Conservation (phyloP, 2,329 filamentous ascomycete species). For the Cryphonectria parasitica region DNA sequence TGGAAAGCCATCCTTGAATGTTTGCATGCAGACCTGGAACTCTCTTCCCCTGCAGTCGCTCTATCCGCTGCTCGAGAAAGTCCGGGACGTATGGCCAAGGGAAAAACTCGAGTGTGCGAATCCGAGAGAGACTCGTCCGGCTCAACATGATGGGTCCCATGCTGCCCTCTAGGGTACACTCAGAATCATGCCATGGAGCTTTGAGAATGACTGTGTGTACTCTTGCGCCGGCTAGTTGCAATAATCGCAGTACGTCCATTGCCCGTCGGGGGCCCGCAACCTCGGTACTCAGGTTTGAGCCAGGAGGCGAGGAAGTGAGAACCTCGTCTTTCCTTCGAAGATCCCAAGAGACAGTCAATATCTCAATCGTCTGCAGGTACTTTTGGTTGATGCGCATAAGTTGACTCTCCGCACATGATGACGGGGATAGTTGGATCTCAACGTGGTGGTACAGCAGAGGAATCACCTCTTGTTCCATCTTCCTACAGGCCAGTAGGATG, state of each 20-base stretch:
- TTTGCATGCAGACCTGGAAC: neutral
- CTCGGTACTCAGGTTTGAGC: neutral
- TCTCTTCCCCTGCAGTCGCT: neutral
- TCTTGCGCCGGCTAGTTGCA: neutral
- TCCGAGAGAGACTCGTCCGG: neutral
- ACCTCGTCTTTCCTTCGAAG: neutral
- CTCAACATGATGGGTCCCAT: neutral
- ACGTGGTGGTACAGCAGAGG: conserved; percentile 1
- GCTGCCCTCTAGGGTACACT: neutral
- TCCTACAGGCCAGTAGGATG: neutral
- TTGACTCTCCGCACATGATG: neutral
- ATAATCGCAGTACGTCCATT: neutral
- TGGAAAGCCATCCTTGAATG: neutral
- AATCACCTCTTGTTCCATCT: neutral
- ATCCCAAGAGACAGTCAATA: neutral
- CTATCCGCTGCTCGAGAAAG: neutral
- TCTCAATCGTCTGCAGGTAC: neutral
- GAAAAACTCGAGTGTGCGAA: neutral
- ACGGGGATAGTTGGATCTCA: neutral
- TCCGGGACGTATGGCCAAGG: neutral
- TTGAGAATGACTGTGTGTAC: conserved; percentile 1
- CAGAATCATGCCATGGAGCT: neutral
- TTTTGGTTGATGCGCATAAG: neutral
- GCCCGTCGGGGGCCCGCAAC: neutral
- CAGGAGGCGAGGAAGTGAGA: neutral